Conservation (phyloP, 108 stramenopile genomes). For the Hondaea fermentalgiana region DNA sequence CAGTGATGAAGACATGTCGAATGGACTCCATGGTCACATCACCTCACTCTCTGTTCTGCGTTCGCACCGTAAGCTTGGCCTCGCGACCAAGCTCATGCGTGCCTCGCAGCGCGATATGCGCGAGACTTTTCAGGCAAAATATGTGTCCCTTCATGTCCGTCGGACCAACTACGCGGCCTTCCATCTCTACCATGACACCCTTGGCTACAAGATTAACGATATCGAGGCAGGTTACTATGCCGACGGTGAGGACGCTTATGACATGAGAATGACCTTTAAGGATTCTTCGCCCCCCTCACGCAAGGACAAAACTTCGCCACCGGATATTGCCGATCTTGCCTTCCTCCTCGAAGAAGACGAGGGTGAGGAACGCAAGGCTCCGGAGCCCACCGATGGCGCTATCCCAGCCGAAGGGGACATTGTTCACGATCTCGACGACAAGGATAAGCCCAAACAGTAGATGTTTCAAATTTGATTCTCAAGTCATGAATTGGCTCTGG, state of each 20-base stretch:
- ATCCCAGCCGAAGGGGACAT: not conserved
- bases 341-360: not conserved
- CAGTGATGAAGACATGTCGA: conserved; percentile 42
- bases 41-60: conserved; percentile 90
- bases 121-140: conserved; percentile 80
- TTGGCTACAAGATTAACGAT: conserved; percentile 84
- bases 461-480: too few species aligned
- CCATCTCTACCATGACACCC: conserved; percentile 86
- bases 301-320: not conserved
- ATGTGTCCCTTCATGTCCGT: conserved; percentile 92
- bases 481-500: too few species aligned
- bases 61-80: conserved; percentile 84
- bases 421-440: not conserved
- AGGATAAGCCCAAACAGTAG: not conserved
- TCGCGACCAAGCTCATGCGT: conserved; percentile 82
- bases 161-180: conserved; percentile 91
- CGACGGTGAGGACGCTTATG: conserved; percentile 97
- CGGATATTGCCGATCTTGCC: not conserved
- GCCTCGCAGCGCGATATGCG: conserved; percentile 78
- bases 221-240: conserved; percentile 96
- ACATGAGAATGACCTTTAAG: conserved; percentile 53
- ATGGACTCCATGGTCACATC: conserved; percentile 76
- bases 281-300: not conserved
- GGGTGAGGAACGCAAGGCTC: not conserved
- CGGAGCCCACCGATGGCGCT: not conserved